Base-by-base conservation (phyloP, 2,329 filamentous ascomycete genomes). In the Scedosporium aurantiacum region DNA sequence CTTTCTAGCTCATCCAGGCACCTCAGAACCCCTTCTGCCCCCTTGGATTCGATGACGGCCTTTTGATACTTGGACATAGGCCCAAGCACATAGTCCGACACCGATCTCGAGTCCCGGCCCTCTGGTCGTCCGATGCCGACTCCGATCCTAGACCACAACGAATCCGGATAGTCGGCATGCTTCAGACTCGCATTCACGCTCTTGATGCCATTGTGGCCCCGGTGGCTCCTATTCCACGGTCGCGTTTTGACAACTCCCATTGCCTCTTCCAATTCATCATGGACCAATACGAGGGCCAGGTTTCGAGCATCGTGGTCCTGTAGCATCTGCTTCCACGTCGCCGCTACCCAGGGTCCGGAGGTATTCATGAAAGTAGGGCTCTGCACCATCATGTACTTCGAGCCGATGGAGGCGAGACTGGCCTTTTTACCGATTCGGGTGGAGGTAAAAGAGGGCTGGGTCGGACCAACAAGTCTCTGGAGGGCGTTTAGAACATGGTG, bases 61-160 rank as follows among this genome's bases (percentile, higher is more conserved):
- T 76, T 76, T 68, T 89, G 80, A 10, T 70, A 67, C 6, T 67
- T 64, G 8, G 78, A 80, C 78, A 94, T 85, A 67, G 84, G 83
- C 62, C 79, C 79, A 66, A 97, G 75, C 52, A 97, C 92, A 75
- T 93, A 96, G 25, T 83, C 77, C 52, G 86, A 83, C 8, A 97
- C 91, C 2, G 82, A 83, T 45, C 77, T 75, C 23, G 79, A 76
- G 58, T 90, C 86, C 64, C 91, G 80, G 64, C 81, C 86, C 55
- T 76, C 77, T 0, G 93, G 93, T 55, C 94, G 78, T n/a, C 90
- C 92, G 74, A 97, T 96, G 0, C 94, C 94, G 12, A 97, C 76
- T 0, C 89, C 87, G 58, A 97, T 83, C 63, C 89, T 79, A 65
- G 71, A 79, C 76, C 77, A 82, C 14, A 71, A 74, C 0, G 75